Evolutionary conservation across 306 rosid genomes (phyloP), one percentile per base, ranked within the genome.

Genomic region (Vicia villosa): DNA sequence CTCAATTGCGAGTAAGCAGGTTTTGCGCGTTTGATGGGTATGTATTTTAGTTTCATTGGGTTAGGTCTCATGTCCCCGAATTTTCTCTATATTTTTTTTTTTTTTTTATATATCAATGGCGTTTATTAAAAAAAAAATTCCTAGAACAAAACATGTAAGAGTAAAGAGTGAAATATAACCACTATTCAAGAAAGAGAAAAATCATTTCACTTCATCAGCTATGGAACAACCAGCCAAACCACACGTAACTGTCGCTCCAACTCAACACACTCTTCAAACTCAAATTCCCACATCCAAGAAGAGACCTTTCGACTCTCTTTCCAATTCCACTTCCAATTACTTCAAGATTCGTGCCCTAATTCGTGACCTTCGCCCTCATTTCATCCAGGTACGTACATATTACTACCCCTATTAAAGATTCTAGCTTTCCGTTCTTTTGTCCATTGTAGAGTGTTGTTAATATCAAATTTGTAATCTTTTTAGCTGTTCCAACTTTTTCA

Each of bases 281-380:
- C 56, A 54, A 54, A 5, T 55, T 10, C 69, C 70, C 3, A 52
- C 55, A 9, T 43, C 70, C 36, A 82, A 50, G 79, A 82, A 82
- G 87, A 82, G 98, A 59, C 86, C 87, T 17, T 73, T 82, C 2
- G 85, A 88, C 15, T 58, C 8, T 50, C 72, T 76, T 63, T 26
- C 66, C 60, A 70, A 76, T 59, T 78, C 66, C 51, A 70, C 67
- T 63, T 80, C 89, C 66, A 75, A 52, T 55, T 72, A 50, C 78
- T 68, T 81, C 74, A 92, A 89, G 79, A 67, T 92, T 52, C 96
- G 96, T 6, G 79, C 84, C 3, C 21, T 90, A 58, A 60, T 88
- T 78, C 83, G 71, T 34, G 91, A 88, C 64, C 86, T 93, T 68
- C 98, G 98, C 34, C 97, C 97, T 59, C 86, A 70, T 68, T 84